Conservation (phyloP, 129 eudicot genomes). For the Rutidosis leptorrhynchoides region DNA sequence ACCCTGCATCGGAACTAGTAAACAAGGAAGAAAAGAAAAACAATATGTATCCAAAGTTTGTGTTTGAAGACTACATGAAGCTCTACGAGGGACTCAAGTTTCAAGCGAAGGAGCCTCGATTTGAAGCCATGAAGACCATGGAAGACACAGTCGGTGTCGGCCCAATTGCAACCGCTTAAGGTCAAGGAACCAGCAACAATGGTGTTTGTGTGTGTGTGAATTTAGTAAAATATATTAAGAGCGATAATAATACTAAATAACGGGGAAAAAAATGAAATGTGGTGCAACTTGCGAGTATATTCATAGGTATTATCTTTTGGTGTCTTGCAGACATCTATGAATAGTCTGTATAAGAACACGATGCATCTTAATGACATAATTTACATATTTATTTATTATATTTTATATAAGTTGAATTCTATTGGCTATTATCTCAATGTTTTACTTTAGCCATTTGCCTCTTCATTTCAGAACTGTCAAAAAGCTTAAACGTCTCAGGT, state of each 20-base stretch:
- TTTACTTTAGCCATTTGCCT: too few species aligned
- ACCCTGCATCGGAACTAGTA: conserved; percentile 67
- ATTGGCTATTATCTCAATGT: conserved; percentile 5
- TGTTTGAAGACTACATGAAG: conserved; percentile 97
- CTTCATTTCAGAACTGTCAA: too few species aligned
- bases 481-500: too few species aligned
- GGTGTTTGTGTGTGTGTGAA: conserved; percentile 20
- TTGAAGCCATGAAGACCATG: conserved; percentile 79
- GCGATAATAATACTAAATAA: neutral
- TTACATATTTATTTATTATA: too few species aligned
- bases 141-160: conserved; percentile 35
- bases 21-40: conserved; percentile 44
- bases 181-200: neutral
- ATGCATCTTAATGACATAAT: conserved; percentile 20
- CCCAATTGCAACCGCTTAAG: conserved; percentile 57
- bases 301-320: conserved; percentile 24
- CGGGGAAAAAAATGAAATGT: conserved; percentile 3
- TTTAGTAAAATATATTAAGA: conserved; percentile 26
- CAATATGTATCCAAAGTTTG: conserved; percentile 68
- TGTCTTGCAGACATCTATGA: conserved; percentile 23
- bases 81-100: conserved; percentile 76
- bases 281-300: conserved; percentile 13
- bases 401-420: conserved; percentile 10
- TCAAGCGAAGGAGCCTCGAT: conserved; percentile 93
- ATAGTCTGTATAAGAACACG: conserved; percentile 19